Conservation (phyloP, 2,329 filamentous ascomycete genomes). For the Emmonsiellopsis sp. region DNA sequence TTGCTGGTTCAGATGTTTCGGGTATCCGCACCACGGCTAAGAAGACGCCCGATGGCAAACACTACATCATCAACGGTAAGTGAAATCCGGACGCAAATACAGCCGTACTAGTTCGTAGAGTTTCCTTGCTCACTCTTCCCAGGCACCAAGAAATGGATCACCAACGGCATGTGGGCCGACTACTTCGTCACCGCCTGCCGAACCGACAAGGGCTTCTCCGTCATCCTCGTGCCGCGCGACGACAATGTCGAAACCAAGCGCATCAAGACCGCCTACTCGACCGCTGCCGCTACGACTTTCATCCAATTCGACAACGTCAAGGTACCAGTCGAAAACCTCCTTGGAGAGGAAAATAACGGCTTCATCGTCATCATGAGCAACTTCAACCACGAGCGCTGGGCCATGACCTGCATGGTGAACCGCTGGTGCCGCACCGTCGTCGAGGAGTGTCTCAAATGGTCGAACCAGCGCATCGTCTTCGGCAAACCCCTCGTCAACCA, state of each 20-base stretch:
- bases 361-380: constrained; percentile 50
- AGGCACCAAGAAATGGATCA: constrained; percentile 55
- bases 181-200: constrained; percentile 54
- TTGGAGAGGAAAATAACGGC: constrained; percentile 58
- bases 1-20: constrained; percentile 58
- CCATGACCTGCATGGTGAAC: constrained; percentile 54
- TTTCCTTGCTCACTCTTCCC: neutral
- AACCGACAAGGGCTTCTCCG: constrained; percentile 47
- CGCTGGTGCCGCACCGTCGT: constrained; percentile 52
- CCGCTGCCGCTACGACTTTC: constrained; percentile 56
- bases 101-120: constrained; percentile 18
- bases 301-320: constrained; percentile 65
- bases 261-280: constrained; percentile 61
- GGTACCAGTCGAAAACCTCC: constrained; percentile 59
- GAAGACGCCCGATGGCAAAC: constrained; percentile 33
- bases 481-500: constrained; percentile 49
- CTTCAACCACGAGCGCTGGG: constrained; percentile 66
- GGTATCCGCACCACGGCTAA: constrained; percentile 54
- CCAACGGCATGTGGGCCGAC: constrained; percentile 50
- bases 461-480: constrained; percentile 56
- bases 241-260: constrained; percentile 41
- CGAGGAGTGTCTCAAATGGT: constrained; percentile 51
- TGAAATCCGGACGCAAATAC: constrained; percentile 34
- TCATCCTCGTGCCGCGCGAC: constrained; percentile 48
- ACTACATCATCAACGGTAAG: constrained; percentile 52